Base-by-base conservation (phyloP, 331 rosid species). In the Pyracantha coccinea region DNA sequence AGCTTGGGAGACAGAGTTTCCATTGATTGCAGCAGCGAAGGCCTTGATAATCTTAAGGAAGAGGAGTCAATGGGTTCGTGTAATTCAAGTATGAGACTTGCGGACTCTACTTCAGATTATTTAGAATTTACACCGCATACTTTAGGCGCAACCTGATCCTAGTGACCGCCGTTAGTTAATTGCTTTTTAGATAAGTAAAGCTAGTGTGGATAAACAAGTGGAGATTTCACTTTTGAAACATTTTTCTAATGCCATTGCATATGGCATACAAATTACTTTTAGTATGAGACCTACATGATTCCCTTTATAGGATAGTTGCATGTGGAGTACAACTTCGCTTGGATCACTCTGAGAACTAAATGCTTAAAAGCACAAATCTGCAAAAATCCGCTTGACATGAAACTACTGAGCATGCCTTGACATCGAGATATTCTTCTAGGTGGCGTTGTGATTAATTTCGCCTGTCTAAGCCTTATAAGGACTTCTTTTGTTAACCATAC, bases 1-100 rank as follows among this genome's bases (percentile, higher is more conserved):
- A 6, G 97, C 97, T 77, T 92, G 97, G 97, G 99, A 94, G 85
- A 85, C 87, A n/a, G 96, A 90, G 84, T 94, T 94, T 76, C 97
- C 99, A 13, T 45, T 92, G 89, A 85, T 94, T 84, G 96, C 97
- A 50, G 93, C 74, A 7, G 83, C 86, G 10, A 92, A 92, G 86
- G 96, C 97, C 79, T 86, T 92, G 82, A 90, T 75, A 74, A 86
- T 90, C 71, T 69, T 88, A 44, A 79, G 88, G 84, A 83, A 77
- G 75, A 85, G 88, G 82, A 66, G 85, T 55, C 96, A 90, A 68
- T 94, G 99, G 97, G 84, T 69, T 69, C 91, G 87, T 29, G 88
- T 87, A 69, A 91, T 91, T 88, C 96, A 89, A 68, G 98, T 93
- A 76, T 21, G 82, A 24, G 20, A 29, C 28, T 61, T 9, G 33